phyloP scores from a whole-genome alignment of 2,329 filamentous ascomycete species.

The Fusarium euwallaceae region DNA sequence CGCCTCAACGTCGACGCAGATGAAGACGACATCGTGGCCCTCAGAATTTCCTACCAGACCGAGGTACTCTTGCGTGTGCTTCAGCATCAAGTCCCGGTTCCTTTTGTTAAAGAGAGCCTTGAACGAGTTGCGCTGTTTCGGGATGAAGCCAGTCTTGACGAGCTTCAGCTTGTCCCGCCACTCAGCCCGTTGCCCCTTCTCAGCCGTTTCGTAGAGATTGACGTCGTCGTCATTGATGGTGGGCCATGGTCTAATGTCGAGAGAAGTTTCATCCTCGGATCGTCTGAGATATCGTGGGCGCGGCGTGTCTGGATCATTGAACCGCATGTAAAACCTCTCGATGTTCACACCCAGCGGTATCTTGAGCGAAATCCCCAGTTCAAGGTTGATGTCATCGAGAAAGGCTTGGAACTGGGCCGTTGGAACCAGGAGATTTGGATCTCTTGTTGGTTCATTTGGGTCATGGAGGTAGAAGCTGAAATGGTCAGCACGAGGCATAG shows the following conservation, averaged over 20 bases:
- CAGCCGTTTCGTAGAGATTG: constrained; percentile 46
- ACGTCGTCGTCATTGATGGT: constrained; percentile 54
- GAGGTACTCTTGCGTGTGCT: constrained; percentile 77
- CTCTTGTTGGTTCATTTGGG: constrained; percentile 59
- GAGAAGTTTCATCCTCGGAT: constrained; percentile 58
- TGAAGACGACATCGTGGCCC: constrained; percentile 66
- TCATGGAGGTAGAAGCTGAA: constrained; percentile 76
- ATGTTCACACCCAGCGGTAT: constrained; percentile 68
- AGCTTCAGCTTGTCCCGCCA: constrained; percentile 42
- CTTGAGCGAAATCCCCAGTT: constrained; percentile 65
- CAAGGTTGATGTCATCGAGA: constrained; percentile 73
- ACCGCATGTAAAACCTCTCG: constrained; percentile 71
- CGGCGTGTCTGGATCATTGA: constrained; percentile 71
- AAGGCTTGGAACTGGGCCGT: constrained; percentile 75
- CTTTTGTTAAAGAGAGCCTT: constrained; percentile 65
- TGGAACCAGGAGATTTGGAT: constrained; percentile 75
- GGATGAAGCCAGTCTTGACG: constrained; percentile 34
- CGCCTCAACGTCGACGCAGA: constrained; percentile 86
- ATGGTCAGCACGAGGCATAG: constrained; percentile 21
- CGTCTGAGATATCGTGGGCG: constrained; percentile 77
- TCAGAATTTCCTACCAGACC: constrained; percentile 62
- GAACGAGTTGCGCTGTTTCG: constrained; percentile 55
- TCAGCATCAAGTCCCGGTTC: constrained; percentile 66
- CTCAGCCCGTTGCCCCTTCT: constrained; percentile 10
- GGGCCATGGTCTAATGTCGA: constrained; percentile 51